Evolutionary conservation across 345 rosid genomes (phyloP).

Genomic region (Brassica carinata): DNA sequence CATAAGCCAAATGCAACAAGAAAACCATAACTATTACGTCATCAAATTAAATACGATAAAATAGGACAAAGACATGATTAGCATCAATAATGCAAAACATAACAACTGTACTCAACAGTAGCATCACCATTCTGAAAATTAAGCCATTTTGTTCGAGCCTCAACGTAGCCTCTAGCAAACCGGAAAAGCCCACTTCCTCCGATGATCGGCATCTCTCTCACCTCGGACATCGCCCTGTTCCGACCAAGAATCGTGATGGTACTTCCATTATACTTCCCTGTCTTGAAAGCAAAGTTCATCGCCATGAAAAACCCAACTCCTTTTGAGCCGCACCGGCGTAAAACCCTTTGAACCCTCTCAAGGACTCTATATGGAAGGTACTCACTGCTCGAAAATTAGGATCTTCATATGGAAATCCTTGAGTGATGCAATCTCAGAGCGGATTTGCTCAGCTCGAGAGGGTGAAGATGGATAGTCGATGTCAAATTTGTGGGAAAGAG

Average conservation of each 20-base stretch:
- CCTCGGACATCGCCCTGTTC: conserved; percentile 51
- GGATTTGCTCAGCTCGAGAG: too few relatives aligned
- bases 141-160: conserved; percentile 50
- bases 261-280: conserved; percentile 75
- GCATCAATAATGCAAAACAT: conserved; percentile 57
- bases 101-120: conserved; percentile 54
- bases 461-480: too few relatives aligned
- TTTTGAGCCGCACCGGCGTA: conserved; percentile 59
- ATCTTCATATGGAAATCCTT: too few relatives aligned
- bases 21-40: not conserved
- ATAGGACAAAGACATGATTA: not conserved
- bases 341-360: conserved; percentile 45
- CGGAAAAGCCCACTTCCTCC: conserved; percentile 82
- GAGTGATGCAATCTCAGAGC: too few relatives aligned
- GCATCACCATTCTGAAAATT: conserved; percentile 47
- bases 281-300: conserved; percentile 66
- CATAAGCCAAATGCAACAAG: not conserved
- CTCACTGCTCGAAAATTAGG: too few relatives aligned
- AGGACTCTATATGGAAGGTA: too few relatives aligned
- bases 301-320: conserved; percentile 64
- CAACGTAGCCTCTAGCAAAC: conserved; percentile 73
- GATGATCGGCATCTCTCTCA: conserved; percentile 77
- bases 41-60: conserved; percentile 10
- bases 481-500: too few relatives aligned
- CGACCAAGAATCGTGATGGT: conserved; percentile 64